Evolutionary conservation across 106 monocot species (phyloP).

Genomic region (Dendrobium nobile): DNA sequence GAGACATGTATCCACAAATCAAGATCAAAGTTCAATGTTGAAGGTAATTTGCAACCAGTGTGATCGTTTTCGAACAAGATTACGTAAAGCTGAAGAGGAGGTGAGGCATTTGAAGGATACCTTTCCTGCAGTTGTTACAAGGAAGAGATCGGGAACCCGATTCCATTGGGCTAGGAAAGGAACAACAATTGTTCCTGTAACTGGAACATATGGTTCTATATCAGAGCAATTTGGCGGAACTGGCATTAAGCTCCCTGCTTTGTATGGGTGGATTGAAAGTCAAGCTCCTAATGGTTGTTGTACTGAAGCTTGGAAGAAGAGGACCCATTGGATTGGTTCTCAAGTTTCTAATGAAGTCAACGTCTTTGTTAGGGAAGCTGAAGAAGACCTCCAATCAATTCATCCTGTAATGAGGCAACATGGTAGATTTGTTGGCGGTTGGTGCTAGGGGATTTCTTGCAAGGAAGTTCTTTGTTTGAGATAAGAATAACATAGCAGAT

Average conservation of each 20-base stretch:
- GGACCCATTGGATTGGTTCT: slow-evolving; percentile 82
- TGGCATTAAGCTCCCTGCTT: slow-evolving; percentile 84
- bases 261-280: slow-evolving; percentile 80
- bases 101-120: too few species aligned
- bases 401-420: slow-evolving; percentile 79
- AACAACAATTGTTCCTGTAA: too few species aligned
- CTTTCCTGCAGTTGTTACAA: too few species aligned
- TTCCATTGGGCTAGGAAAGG: too few species aligned
- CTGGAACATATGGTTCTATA: too few species aligned
- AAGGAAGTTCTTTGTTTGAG: slow-evolving; percentile 40
- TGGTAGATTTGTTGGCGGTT: slow-evolving; percentile 79
- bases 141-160: too few species aligned
- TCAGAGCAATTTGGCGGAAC: slow-evolving; percentile 89
- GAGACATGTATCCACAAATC: slow-evolving; percentile 57
- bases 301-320: slow-evolving; percentile 92
- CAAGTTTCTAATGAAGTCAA: slow-evolving; percentile 47
- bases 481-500: slow-evolving; percentile 20
- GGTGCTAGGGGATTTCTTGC: slow-evolving; percentile 93
- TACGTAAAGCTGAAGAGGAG: slow-evolving; percentile 90
- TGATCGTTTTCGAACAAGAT: slow-evolving; percentile 76
- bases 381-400: slow-evolving; percentile 61
- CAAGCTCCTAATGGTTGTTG: slow-evolving; percentile 66
- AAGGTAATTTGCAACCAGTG: slow-evolving; percentile 98
- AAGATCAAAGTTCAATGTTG: slow-evolving; percentile 98
- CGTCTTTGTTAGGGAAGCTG: slow-evolving; percentile 64